Percentiles rank a stretch among this genome's conserved stretches.
Conservation (phyloP, 805 yeast genomes). For the Candida chauliodis region DNA sequence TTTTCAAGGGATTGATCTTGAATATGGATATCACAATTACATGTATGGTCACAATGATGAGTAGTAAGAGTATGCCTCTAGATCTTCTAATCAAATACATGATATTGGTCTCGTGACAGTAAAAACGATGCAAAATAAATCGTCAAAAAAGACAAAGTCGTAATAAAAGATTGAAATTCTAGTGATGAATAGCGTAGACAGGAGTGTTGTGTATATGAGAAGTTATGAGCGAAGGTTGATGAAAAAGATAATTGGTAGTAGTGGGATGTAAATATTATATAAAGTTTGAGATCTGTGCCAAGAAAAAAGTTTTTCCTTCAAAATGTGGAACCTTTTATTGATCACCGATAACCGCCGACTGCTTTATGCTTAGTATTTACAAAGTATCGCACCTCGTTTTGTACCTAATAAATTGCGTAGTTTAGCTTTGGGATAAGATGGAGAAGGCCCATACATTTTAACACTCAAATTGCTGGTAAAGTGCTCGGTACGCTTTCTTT, state of each 20-base stretch:
- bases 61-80: constrained; percentile 14
- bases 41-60: constrained; percentile 15
- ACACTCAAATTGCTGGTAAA: too few species aligned
- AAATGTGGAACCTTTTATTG: too few species aligned
- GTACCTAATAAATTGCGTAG: too few species aligned
- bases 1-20: constrained; percentile 6
- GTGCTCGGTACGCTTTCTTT: too few species aligned
- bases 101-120: neutral
- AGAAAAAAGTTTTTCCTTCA: constrained; percentile 2
- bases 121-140: neutral
- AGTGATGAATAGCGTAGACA: too few species aligned
- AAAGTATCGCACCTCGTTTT: too few species aligned
- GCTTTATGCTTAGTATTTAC: too few species aligned
- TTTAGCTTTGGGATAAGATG: too few species aligned
- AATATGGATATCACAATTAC: constrained; percentile 12
- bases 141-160: too few species aligned
- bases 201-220: neutral
- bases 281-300: neutral
- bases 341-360: too few species aligned
- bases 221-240: neutral
- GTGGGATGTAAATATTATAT: neutral
- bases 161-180: too few species aligned
- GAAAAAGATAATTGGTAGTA: neutral
- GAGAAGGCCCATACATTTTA: too few species aligned
- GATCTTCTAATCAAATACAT: constrained; percentile 13